Percentiles rank a stretch among this genome's conserved stretches.
phyloP scores from a whole-genome alignment of 306 rosid genomes.

The Cajanus cajan region DNA sequence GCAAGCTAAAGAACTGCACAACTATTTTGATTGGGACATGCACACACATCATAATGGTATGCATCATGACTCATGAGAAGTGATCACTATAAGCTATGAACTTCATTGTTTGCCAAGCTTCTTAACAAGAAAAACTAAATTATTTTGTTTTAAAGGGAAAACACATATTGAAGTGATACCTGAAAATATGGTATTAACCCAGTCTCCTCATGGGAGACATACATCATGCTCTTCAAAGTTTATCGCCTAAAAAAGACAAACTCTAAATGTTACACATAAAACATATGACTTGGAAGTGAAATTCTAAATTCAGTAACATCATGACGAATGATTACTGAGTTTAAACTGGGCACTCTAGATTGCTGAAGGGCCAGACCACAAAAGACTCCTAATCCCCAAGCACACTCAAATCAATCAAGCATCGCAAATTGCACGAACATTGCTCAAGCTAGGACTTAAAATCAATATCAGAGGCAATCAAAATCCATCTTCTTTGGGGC shows the following conservation, averaged over 20 bases:
- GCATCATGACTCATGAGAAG: background rate
- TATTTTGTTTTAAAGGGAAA: constrained; percentile 17
- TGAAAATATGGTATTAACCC: constrained; percentile 14
- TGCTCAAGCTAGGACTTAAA: constrained; percentile 13
- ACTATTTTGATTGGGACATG: background rate
- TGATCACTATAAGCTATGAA: background rate
- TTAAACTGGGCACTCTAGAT: background rate
- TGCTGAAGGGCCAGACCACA: background rate
- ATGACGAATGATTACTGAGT: constrained; percentile 4
- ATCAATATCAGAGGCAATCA: constrained; percentile 22
- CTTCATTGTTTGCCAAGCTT: background rate
- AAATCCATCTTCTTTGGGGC: constrained; percentile 21
- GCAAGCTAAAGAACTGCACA: constrained; percentile 14
- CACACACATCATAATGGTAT: background rate
- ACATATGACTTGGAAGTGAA: constrained; percentile 10
- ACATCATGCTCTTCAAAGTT: constrained; percentile 20
- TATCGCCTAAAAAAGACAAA: constrained; percentile 16
- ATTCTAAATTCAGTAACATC: constrained; percentile 5
- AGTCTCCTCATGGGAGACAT: constrained; percentile 33
- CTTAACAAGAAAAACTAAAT: constrained; percentile 2
- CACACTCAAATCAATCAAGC: constrained; percentile 30
- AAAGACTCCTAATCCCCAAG: background rate
- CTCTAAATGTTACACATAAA: constrained; percentile 15
- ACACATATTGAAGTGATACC: constrained; percentile 15
- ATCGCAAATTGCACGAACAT: constrained; percentile 15